Evolutionary conservation across 306 rosid species (phyloP).

Genomic region (Dryas octopetala): DNA sequence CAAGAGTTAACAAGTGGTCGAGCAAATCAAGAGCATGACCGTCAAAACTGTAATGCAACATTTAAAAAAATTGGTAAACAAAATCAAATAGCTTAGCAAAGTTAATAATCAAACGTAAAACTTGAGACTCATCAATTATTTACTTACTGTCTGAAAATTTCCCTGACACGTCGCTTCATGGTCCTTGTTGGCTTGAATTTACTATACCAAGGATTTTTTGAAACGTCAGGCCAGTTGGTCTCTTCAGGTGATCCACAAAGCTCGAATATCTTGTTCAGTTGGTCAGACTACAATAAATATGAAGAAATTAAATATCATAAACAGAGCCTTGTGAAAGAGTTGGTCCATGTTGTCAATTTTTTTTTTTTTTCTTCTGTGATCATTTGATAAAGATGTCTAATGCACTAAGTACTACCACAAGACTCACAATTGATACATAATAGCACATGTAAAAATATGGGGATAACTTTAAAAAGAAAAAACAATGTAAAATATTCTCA

Average conservation of each 20-base stretch:
- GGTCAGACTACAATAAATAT: slow-evolving; percentile 56
- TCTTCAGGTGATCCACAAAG: slow-evolving; percentile 80
- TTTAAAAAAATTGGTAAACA: neutral
- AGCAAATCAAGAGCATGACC: slow-evolving; percentile 67
- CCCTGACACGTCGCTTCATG: slow-evolving; percentile 67
- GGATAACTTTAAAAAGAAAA: neutral
- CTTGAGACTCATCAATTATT: slow-evolving; percentile 2
- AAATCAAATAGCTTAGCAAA: neutral
- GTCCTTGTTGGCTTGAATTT: slow-evolving; percentile 65
- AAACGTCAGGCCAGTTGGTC: slow-evolving; percentile 69
- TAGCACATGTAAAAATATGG: neutral
- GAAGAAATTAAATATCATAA: slow-evolving; percentile 10
- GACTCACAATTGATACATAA: neutral
- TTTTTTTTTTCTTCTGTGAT: neutral
- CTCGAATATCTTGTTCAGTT: slow-evolving; percentile 67
- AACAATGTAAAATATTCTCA: neutral
- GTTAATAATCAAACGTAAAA: neutral
- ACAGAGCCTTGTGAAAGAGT: neutral
- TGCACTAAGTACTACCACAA: neutral
- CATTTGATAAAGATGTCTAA: neutral
- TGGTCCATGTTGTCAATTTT: neutral
- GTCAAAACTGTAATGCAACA: slow-evolving; percentile 47
- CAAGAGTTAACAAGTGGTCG: slow-evolving; percentile 66
- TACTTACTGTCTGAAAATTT: slow-evolving; percentile 58
- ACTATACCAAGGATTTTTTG: slow-evolving; percentile 57